phyloP scores from a whole-genome alignment of 2,329 filamentous ascomycete species.

The Nemania serpens region DNA sequence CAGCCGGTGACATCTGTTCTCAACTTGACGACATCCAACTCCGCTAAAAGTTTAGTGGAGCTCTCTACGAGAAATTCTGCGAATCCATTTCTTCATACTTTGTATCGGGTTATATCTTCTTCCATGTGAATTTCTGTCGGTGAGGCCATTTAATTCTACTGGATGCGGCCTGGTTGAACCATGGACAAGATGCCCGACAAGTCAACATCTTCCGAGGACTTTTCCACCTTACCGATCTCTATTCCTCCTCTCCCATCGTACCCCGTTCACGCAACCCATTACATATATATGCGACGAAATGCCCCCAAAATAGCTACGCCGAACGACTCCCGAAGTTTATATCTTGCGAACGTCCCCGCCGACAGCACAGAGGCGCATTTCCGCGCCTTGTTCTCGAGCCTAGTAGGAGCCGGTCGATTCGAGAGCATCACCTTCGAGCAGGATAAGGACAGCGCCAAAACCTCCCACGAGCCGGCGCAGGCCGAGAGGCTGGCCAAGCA shows the following conservation, averaged over 20 bases:
- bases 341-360: slow-evolving; percentile 85
- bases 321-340: slow-evolving; percentile 79
- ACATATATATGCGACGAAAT: slow-evolving; percentile 85
- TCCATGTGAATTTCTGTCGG: not conserved
- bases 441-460: slow-evolving; percentile 50
- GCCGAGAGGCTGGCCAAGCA: slow-evolving; percentile 46
- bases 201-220: slow-evolving; percentile 61
- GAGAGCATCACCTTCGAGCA: slow-evolving; percentile 78
- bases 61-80: too few relatives aligned
- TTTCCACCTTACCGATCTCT: slow-evolving; percentile 69
- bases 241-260: slow-evolving; percentile 68
- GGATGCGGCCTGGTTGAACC: not conserved
- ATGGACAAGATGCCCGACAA: slow-evolving; percentile 40
- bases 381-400: slow-evolving; percentile 71
- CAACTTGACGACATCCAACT: too few relatives aligned
- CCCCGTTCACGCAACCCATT: slow-evolving; percentile 69
- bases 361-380: slow-evolving; percentile 82
- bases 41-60: too few relatives aligned
- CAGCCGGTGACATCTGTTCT: slow-evolving; percentile 1
- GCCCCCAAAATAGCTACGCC: slow-evolving; percentile 75
- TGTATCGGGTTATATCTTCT: not conserved
- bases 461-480: slow-evolving; percentile 51
- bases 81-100: not conserved
- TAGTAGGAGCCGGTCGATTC: slow-evolving; percentile 78
- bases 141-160: not conserved